These are phyloP conservation scores for Agaricus sinodeliciosus DNA, from an alignment of 768 basidiomycete genomes.

Conservation along the genomic window DNA sequence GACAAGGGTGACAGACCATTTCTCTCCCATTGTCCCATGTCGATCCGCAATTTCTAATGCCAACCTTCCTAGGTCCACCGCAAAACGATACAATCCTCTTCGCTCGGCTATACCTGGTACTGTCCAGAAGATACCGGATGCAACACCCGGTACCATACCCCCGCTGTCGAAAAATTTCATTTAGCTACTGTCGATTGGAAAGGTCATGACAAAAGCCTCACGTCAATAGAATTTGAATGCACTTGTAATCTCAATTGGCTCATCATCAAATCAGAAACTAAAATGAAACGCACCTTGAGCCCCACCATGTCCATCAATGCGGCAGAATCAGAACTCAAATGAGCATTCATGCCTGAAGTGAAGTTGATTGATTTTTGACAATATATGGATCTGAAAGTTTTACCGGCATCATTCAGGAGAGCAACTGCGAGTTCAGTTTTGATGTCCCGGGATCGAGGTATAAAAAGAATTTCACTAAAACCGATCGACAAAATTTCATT, in stretches of 20 bases:
- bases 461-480: slow-evolving; percentile 58
- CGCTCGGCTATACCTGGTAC: slow-evolving; percentile 56
- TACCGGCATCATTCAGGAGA: slow-evolving; percentile 65
- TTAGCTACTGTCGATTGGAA: background rate
- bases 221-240: slow-evolving; percentile 59
- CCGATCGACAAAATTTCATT: slow-evolving; percentile 66
- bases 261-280: background rate
- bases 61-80: slow-evolving; percentile 58
- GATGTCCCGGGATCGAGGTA: slow-evolving; percentile 55
- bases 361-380: background rate
- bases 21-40: slow-evolving; percentile 57
- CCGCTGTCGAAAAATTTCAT: slow-evolving; percentile 29
- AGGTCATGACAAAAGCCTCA: slow-evolving; percentile 17
- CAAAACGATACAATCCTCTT: slow-evolving; percentile 60
- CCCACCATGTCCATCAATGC: slow-evolving; percentile 60
- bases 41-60: slow-evolving; percentile 62
- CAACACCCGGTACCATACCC: slow-evolving; percentile 64
- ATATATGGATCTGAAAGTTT: slow-evolving; percentile 7
- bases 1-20: slow-evolving; percentile 41
- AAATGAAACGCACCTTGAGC: slow-evolving; percentile 42
- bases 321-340: slow-evolving; percentile 55
- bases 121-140: slow-evolving; percentile 69
- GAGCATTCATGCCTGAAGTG: slow-evolving; percentile 53
- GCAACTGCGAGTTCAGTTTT: slow-evolving; percentile 57
- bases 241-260: slow-evolving; percentile 28